Evolutionary conservation across 345 rosid species (phyloP).

Genomic region (Cardamine resedifolia): DNA sequence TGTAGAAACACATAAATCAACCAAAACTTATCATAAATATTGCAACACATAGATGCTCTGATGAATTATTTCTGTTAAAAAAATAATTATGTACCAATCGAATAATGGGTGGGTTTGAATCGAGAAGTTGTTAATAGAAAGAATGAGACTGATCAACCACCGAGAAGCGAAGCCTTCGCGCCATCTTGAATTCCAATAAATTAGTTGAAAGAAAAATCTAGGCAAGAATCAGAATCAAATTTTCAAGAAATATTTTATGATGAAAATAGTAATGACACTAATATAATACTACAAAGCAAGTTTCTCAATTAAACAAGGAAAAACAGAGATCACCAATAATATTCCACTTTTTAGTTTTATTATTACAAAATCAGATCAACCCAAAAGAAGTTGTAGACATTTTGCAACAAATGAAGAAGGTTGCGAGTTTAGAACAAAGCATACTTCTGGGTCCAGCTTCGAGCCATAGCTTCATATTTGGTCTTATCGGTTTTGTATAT

Average conservation of each 20-base stretch:
- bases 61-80: background rate
- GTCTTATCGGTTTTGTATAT: conserved; percentile 52
- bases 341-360: conserved; percentile 12
- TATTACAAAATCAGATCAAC: conserved; percentile 30
- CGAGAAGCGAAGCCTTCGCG: background rate
- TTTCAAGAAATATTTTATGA: background rate
- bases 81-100: conserved; percentile 1
- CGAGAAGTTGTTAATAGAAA: conserved; percentile 27
- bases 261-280: conserved; percentile 1
- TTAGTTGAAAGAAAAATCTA: background rate
- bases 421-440: conserved; percentile 49
- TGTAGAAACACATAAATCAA: background rate
- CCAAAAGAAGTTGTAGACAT: conserved; percentile 8
- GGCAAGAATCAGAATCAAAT: conserved; percentile 4
- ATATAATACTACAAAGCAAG: background rate
- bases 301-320: conserved; percentile 1
- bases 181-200: background rate
- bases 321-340: conserved; percentile 7
- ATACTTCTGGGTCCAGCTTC: conserved; percentile 70
- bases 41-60: background rate
- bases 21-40: background rate
- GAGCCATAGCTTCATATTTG: conserved; percentile 61
- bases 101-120: conserved; percentile 14
- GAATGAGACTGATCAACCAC: conserved; percentile 35
- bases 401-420: conserved; percentile 22